phyloP scores from a whole-genome alignment of 1,284 basidiomycete species.

The Cryptococcus sp. region DNA sequence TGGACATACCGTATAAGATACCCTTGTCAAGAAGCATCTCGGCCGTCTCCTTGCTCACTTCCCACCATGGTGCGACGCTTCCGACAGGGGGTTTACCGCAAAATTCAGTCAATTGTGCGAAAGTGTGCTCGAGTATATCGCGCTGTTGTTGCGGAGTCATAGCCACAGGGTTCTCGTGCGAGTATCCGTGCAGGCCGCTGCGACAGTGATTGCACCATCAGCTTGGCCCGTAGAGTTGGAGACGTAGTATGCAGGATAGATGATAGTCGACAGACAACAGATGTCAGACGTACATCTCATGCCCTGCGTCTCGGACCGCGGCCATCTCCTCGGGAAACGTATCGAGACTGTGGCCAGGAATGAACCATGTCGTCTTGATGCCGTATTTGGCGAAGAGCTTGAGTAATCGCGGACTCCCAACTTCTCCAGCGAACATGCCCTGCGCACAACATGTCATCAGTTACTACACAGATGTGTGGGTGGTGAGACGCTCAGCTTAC shows the following conservation, averaged over 20 bases:
- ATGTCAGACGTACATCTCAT: slow-evolving; percentile 49
- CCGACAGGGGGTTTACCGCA: slow-evolving; percentile 67
- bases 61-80: slow-evolving; percentile 77
- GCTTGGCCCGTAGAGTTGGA: too few species aligned
- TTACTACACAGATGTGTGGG: too few species aligned
- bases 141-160: slow-evolving; percentile 69
- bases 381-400: slow-evolving; percentile 72
- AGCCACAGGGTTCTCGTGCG: slow-evolving; percentile 70
- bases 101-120: slow-evolving; percentile 67
- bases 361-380: slow-evolving; percentile 71
- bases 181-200: slow-evolving; percentile 71
- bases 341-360: slow-evolving; percentile 58
- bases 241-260: too few species aligned
- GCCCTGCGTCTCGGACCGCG: slow-evolving; percentile 53
- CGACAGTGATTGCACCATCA: too few species aligned
- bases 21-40: slow-evolving; percentile 71
- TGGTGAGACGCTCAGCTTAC: slow-evolving; percentile 1
- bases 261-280: too few species aligned
- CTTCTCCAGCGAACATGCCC: slow-evolving; percentile 63
- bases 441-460: too few species aligned
- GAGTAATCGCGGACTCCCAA: slow-evolving; percentile 67
- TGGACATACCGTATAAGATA: slow-evolving; percentile 65
- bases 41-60: slow-evolving; percentile 69
- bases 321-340: slow-evolving; percentile 55
- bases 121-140: slow-evolving; percentile 70